Evolutionary conservation across 139 green algal genomes (phyloP), one percentile per base, ranked within the genome.

Genomic region (Dunaliella sp.): DNA sequence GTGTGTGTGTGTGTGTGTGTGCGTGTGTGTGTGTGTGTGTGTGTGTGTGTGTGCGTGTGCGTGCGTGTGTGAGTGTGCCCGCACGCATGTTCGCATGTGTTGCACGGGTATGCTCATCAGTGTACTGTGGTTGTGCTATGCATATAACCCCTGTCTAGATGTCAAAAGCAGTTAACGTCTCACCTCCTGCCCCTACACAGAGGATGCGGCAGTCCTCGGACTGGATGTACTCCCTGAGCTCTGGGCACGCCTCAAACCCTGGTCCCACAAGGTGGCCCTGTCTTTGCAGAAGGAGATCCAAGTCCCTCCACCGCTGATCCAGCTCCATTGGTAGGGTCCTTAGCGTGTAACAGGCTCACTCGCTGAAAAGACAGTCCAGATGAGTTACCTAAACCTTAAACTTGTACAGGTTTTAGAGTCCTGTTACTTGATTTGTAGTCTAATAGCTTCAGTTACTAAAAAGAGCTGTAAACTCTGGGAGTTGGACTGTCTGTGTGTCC

Each of bases 181-280:
- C n/a, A 2, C 98, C 98, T 48, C 98, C 98, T 28, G 97, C 97
- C 21, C 97, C 97, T 25, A 99, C 95, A 38, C 96, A 95, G 26
- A 99, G 93, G 30, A 99, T 87, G 0, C 90, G 78, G 82, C 89
- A 93, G 38, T 94, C 84, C 1, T 95, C 78, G 3, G 82, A 86
- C 59, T 91, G 88, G 48, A 98, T 72, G 80, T 97, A 96, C 32
- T 94, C 89, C 22, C 90, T 86, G 0, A 97, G 80, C 84, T 96
- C 93, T 1, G 92, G 86, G 0, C 88, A 83, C 0, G 96, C 91
- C 81, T 98, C 94, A 88, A 99, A 99, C 1, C 92, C 95, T n/a
- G 95, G 95, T 0, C 96, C 96, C 0, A 93, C 92, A 0, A 98
- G 81, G 81, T 95, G 94, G 80, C 96, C 95, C 1, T 84, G 84